phyloP scores from a whole-genome alignment of 768 basidiomycete genomes.

The Tephrocybe sp. region DNA sequence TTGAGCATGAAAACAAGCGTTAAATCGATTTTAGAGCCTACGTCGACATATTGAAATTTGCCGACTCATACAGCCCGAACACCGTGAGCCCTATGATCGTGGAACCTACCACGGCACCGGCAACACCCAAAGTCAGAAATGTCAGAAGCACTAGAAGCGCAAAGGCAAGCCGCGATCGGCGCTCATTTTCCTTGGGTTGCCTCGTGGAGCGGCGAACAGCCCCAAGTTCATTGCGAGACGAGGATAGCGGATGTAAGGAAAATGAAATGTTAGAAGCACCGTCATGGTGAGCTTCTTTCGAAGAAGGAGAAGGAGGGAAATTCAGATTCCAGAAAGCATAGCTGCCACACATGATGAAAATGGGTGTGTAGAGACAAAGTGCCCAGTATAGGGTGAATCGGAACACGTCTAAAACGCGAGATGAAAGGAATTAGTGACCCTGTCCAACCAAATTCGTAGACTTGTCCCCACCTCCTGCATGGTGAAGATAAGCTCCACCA shows the following conservation, averaged over 20 bases:
- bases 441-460: neutral
- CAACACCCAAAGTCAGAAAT: conserved; percentile 41
- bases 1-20: conserved; percentile 1
- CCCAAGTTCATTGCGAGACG: conserved; percentile 10
- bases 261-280: conserved; percentile 3
- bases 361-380: conserved; percentile 47
- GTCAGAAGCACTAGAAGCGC: conserved; percentile 44
- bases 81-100: conserved; percentile 45
- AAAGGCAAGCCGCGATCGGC: conserved; percentile 46
- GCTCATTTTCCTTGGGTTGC: conserved; percentile 31
- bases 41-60: conserved; percentile 51
- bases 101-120: conserved; percentile 46
- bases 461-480: conserved; percentile 32
- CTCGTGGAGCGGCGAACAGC: conserved; percentile 6
- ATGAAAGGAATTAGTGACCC: neutral
- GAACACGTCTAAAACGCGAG: conserved; percentile 40
- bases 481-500: conserved; percentile 42
- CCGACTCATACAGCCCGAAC: conserved; percentile 45
- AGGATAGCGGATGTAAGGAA: conserved; percentile 13
- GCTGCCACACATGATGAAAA: conserved; percentile 46
- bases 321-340: conserved; percentile 55
- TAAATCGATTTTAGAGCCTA: conserved; percentile 23
- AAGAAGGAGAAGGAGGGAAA: conserved; percentile 37
- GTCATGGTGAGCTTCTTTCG: conserved; percentile 8
- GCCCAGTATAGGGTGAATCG: conserved; percentile 56